Evolutionary conservation across 768 basidiomycete species (phyloP).

Genomic region (Dentipellis sp.): DNA sequence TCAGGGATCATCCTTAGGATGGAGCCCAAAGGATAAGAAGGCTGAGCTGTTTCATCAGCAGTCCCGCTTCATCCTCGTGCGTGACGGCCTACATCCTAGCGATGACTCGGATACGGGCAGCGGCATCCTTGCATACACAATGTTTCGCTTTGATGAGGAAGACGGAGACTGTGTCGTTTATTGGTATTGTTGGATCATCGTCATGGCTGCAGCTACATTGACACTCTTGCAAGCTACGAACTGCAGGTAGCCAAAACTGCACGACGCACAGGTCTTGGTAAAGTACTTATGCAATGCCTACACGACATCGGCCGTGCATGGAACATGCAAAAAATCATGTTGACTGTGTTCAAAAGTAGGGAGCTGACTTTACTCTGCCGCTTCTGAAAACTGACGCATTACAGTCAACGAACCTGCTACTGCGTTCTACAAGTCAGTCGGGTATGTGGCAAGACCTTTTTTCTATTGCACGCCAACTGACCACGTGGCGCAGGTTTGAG

Average conservation of each 20-base stretch:
- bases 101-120: slow-evolving; percentile 8
- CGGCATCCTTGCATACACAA: slow-evolving; percentile 29
- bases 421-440: slow-evolving; percentile 43
- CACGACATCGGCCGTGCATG: slow-evolving; percentile 39
- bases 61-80: slow-evolving; percentile 53
- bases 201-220: background rate
- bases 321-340: slow-evolving; percentile 59
- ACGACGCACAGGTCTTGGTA: slow-evolving; percentile 53
- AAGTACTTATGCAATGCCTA: slow-evolving; percentile 39
- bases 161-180: slow-evolving; percentile 52
- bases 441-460: slow-evolving; percentile 30
- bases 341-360: slow-evolving; percentile 72
- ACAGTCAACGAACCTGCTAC: slow-evolving; percentile 37
- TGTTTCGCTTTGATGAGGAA: slow-evolving; percentile 74
- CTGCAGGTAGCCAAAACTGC: slow-evolving; percentile 44
- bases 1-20: slow-evolving; percentile 50
- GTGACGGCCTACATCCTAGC: background rate
- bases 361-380: background rate
- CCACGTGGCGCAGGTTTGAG: slow-evolving; percentile 33
- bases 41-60: slow-evolving; percentile 49
- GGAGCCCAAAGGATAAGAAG: slow-evolving; percentile 47
- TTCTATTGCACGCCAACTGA: background rate
- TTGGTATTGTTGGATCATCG: slow-evolving; percentile 39
- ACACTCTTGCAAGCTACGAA: slow-evolving; percentile 50
- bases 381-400: background rate